Evolutionary conservation across 106 monocot genomes (phyloP).

Genomic region (Dendrobium nobile): DNA sequence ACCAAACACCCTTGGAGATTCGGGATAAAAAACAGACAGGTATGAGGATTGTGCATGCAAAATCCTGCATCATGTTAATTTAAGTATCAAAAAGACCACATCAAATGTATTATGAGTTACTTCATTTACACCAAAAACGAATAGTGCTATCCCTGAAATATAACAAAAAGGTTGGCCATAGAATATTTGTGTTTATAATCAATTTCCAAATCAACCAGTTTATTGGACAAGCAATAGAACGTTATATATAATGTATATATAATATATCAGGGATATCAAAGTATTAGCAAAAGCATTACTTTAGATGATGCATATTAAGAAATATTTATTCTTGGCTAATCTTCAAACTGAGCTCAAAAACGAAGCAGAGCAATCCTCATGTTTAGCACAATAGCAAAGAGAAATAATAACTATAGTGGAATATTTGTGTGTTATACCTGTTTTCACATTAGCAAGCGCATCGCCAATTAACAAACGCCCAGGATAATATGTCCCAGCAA

Average conservation of each 20-base stretch:
- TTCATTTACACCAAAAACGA: background rate
- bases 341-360: background rate
- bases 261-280: no score
- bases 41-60: conserved; percentile 75
- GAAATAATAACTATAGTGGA: background rate
- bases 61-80: conserved; percentile 38
- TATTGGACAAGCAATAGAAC: background rate
- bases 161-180: background rate
- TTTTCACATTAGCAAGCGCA: conserved; percentile 68
- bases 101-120: background rate
- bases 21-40: conserved; percentile 95
- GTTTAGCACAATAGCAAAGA: background rate
- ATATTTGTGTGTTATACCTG: no score
- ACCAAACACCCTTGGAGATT: conserved; percentile 97
- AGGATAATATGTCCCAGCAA: conserved; percentile 74
- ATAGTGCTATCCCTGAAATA: background rate
- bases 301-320: no score
- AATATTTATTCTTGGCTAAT: background rate
- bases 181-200: background rate
- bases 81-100: background rate
- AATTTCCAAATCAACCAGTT: background rate
- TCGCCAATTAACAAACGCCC: conserved; percentile 85
- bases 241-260: no score
- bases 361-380: background rate
- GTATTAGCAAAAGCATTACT: no score